Base-by-base conservation (phyloP, 495 filamentous ascomycete species). In the Tuber umbilicatum region DNA sequence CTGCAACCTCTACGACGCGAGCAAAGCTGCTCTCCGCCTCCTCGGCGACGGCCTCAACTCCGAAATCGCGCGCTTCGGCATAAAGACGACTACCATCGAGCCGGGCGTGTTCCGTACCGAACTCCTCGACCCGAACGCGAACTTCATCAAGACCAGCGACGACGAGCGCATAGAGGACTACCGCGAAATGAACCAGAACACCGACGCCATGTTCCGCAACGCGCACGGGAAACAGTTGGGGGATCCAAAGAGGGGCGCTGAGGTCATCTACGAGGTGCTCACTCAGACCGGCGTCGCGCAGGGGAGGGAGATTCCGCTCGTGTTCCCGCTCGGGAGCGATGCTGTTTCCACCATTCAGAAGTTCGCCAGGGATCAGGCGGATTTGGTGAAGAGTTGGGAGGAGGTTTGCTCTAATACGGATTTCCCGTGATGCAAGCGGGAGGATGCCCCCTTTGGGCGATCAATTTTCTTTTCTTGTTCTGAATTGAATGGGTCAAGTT, bases 201-300 rank as follows among this genome's bases (percentile, higher is more conserved):
- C 70, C 17, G n/a, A 35, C 27, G 60, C 73, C 16, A 21, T 64
- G 3, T 45, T 82, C 9, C 42, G 70, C 17, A 71, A 71, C 12
- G 60, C 81, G 10, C 79, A 77, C 69, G 74, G 74, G 16, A 47
- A 76, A 1, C 82, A 86, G 70, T 83, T 82, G 6, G 86, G 86
- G 5, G 84, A 88, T 76, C 80, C 85, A 21, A 78, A 79, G 41
- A 87, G 87, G 80, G 86, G 84, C 0, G 82, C 79, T n/a, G 79
- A 79, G 69, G 83, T 86, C 1, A 82, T 87, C 69, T 79, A 85
- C 39, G 86, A 88, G 73, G 83, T 86, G 38, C 74, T 86, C n/a
- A 84, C 83, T 16, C 78, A 81, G 74, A 81, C 80, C 39, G 85
- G 84, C 0, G 78, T 78, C 68, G 83, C 83, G 16, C 73, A 81